phyloP scores from a whole-genome alignment of 1,284 basidiomycete species.

The Trametes polyzona region DNA sequence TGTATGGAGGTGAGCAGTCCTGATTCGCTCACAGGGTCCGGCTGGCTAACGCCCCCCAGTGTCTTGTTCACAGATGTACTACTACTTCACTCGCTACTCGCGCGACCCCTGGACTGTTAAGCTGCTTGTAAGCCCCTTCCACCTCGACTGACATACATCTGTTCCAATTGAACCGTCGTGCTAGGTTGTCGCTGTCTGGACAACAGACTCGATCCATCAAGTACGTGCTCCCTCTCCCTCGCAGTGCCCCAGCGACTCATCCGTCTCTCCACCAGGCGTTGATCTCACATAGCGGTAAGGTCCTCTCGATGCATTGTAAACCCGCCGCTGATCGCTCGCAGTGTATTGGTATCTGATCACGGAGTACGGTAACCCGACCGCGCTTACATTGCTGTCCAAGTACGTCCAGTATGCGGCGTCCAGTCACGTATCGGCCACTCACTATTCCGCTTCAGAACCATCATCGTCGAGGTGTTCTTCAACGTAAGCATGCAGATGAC shows the following conservation, averaged over 20 bases:
- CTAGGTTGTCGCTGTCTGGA: slow-evolving; percentile 44
- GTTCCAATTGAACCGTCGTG: neutral
- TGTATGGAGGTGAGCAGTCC: slow-evolving; percentile 55
- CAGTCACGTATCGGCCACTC: neutral
- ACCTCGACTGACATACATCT: neutral
- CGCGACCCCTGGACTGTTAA: slow-evolving; percentile 56
- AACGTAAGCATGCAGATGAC: slow-evolving; percentile 41
- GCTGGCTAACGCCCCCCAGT: slow-evolving; percentile 39
- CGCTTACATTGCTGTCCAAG: slow-evolving; percentile 34
- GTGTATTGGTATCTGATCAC: slow-evolving; percentile 61
- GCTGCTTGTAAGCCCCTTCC: slow-evolving; percentile 42
- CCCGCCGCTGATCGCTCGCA: slow-evolving; percentile 26
- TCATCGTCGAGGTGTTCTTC: slow-evolving; percentile 57
- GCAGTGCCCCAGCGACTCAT: too few relatives aligned
- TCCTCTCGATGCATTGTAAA: neutral
- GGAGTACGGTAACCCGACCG: slow-evolving; percentile 44
- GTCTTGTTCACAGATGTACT: slow-evolving; percentile 58
- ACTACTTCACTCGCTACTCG: slow-evolving; percentile 56
- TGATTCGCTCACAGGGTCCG: neutral
- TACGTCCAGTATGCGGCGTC: neutral
- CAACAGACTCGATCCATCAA: slow-evolving; percentile 54
- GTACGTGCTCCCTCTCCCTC: neutral
- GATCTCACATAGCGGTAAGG: slow-evolving; percentile 56
- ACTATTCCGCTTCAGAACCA: slow-evolving; percentile 43
- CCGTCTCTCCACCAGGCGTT: slow-evolving; percentile 44